Evolutionary conservation across 129 eudicot genomes (phyloP).

Genomic region (Escallonia rubra): DNA sequence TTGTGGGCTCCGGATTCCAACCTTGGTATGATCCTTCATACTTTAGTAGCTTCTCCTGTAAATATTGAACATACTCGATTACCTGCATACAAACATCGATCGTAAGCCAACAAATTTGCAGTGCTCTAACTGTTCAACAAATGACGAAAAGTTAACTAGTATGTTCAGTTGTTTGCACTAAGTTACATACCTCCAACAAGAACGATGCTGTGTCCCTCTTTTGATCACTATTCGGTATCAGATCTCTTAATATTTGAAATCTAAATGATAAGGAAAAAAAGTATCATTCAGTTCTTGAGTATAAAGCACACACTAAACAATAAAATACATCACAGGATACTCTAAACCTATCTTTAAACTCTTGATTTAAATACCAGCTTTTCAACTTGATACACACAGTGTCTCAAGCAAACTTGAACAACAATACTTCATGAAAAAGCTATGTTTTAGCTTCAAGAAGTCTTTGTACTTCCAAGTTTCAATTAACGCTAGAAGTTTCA

Average conservation of each 20-base stretch:
- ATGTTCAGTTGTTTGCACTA: background rate
- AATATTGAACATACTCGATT: slow-evolving; percentile 74
- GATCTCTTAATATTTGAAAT: slow-evolving; percentile 81
- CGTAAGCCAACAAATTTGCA: background rate
- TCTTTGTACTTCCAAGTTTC: too few relatives aligned
- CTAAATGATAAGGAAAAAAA: slow-evolving; percentile 28
- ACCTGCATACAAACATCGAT: slow-evolving; percentile 46
- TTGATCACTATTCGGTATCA: slow-evolving; percentile 90
- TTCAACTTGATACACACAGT: too few relatives aligned
- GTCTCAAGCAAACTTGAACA: too few relatives aligned
- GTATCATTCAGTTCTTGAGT: background rate
- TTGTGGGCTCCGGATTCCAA: slow-evolving; percentile 85
- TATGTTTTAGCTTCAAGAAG: too few relatives aligned
- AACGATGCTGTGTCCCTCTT: slow-evolving; percentile 97
- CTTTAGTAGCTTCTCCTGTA: slow-evolving; percentile 83
- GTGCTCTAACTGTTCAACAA: background rate
- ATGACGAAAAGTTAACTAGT: background rate
- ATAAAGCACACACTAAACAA: background rate
- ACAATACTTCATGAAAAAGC: too few relatives aligned
- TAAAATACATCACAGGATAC: background rate
- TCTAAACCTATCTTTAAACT: background rate
- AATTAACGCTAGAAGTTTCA: too few relatives aligned
- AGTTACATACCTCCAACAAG: slow-evolving; percentile 60
- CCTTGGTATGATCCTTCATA: slow-evolving; percentile 84
- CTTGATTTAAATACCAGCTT: too few relatives aligned